phyloP scores from a whole-genome alignment of 352 stramenopile genomes.

The Phytophthora hibernalis region DNA sequence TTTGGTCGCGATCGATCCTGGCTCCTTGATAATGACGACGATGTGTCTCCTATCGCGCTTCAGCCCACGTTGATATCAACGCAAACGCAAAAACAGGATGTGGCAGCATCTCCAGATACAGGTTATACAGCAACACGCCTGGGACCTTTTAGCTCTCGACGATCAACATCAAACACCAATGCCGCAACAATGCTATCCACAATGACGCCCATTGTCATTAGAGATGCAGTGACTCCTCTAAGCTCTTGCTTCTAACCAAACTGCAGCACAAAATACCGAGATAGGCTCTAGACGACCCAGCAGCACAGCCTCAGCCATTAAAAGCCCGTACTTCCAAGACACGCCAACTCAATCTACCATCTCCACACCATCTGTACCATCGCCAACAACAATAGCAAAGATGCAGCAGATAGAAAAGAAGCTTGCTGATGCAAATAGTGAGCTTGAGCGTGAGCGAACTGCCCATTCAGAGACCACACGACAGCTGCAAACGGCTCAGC shows the following conservation, averaged over 20 bases:
- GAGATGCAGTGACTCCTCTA: slow-evolving; percentile 18
- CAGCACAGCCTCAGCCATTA: slow-evolving; percentile 24
- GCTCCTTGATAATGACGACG: slow-evolving; percentile 57
- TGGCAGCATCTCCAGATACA: background rate
- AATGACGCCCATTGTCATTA: slow-evolving; percentile 5
- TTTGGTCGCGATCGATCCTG: slow-evolving; percentile 68
- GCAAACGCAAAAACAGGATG: slow-evolving; percentile 14
- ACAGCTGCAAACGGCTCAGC: slow-evolving; percentile 40
- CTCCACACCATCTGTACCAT: slow-evolving; percentile 9
- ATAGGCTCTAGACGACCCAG: background rate
- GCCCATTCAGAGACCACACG: slow-evolving; percentile 22
- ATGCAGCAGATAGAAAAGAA: slow-evolving; percentile 47
- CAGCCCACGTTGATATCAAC: slow-evolving; percentile 13
- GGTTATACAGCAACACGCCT: slow-evolving; percentile 8
- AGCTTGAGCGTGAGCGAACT: slow-evolving; percentile 34
- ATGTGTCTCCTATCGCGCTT: slow-evolving; percentile 21
- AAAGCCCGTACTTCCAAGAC: slow-evolving; percentile 40
- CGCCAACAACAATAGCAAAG: slow-evolving; percentile 29
- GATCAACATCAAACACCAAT: slow-evolving; percentile 2
- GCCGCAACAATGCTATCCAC: slow-evolving; percentile 6
- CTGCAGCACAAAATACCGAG: slow-evolving; percentile 1
- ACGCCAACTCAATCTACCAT: slow-evolving; percentile 15
- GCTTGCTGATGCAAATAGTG: slow-evolving; percentile 31
- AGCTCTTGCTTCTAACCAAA: slow-evolving; percentile 11
- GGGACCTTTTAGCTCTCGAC: slow-evolving; percentile 20